Base-by-base conservation (phyloP, 768 basidiomycete species). In the Mycena amicta region DNA sequence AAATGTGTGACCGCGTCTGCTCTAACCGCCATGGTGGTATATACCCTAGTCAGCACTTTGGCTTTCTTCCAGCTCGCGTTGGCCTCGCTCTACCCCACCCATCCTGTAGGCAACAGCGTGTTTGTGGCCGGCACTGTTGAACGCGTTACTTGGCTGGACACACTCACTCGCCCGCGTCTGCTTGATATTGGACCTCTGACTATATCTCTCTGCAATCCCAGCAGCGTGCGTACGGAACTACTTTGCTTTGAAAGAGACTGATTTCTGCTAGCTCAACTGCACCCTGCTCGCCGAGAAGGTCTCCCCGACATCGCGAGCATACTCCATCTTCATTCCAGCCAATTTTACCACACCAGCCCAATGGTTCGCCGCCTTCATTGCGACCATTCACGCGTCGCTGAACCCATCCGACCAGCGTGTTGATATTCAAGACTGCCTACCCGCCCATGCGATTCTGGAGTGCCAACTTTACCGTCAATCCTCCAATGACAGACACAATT, bases 141-240 rank as follows among this genome's bases (percentile, higher is more conserved):
- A 23, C 39, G 66, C 8, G 66, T 86, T 3, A 76, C 67, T 3
- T 89, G 87, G 87, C 69, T 67, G 33, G 84, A 88, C 39, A 80
- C 84, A 43, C 67, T 70, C 5, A 66, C 45, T 1, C 60, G 61
- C 6, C 86, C 87, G 0, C 63, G 65, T 22, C 58, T 87, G 5
- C 53, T 55, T 29, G 67, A 77, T 13, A 77, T 84, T 70, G 78
- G 80, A 0, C 57, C 61, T 1, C 52, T 85, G 25, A 69, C 69
- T 5, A 78, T 88, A 6, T 75, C 82, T 39, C 72, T 88, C 4
- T 82, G 77, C 64, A 65, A 69, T 11, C 71, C 74, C 25, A 71
- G 76, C 43, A 75, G 75, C 56, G 83, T 86, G 49, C 68, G 73
- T 71, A 30, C 60, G 15, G 27, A 27, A 40, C 26, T 49, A 47